These are phyloP conservation scores for Claviceps humidiphila DNA, from an alignment of 2,329 filamentous ascomycete species.

Conservation along the genomic window DNA sequence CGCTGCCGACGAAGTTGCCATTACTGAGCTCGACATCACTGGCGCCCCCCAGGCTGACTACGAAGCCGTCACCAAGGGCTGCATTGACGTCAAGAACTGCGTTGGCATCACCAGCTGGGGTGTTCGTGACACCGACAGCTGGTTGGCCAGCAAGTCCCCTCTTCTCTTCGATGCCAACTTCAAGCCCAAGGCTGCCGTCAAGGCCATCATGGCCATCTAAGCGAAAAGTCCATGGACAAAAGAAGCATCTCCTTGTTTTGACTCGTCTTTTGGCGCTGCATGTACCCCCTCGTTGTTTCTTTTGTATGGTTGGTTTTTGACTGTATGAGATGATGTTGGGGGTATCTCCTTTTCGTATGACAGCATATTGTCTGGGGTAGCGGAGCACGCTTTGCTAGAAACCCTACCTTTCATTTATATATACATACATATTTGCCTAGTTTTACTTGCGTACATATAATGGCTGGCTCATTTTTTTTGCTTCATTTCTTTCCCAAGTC, in stretches of 20 bases:
- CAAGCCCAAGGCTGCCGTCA: background rate
- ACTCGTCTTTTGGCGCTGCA: background rate
- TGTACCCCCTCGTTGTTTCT: background rate
- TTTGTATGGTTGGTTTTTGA: background rate
- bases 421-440: background rate
- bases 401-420: background rate
- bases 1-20: conserved; percentile 41
- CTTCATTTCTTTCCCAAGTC: background rate
- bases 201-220: background rate
- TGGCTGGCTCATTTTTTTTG: background rate
- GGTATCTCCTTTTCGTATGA: background rate
- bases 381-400: background rate
- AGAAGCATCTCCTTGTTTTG: background rate
- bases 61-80: conserved; percentile 42
- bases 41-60: conserved; percentile 43
- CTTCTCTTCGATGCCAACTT: conserved; percentile 40
- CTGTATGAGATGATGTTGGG: background rate
- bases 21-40: conserved; percentile 57
- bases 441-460: background rate
- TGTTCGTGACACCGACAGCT: conserved; percentile 30
- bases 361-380: background rate
- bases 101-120: conserved; percentile 55
- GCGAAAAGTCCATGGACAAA: no score
- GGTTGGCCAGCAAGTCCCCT: conserved; percentile 35
- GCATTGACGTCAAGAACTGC: conserved; percentile 43